Percentiles rank a stretch among this genome's conserved stretches.
These are phyloP conservation scores for Chytridium lagenaria DNA, from an alignment of 371 early-diverging fungal genomes.

Conservation along the genomic window DNA sequence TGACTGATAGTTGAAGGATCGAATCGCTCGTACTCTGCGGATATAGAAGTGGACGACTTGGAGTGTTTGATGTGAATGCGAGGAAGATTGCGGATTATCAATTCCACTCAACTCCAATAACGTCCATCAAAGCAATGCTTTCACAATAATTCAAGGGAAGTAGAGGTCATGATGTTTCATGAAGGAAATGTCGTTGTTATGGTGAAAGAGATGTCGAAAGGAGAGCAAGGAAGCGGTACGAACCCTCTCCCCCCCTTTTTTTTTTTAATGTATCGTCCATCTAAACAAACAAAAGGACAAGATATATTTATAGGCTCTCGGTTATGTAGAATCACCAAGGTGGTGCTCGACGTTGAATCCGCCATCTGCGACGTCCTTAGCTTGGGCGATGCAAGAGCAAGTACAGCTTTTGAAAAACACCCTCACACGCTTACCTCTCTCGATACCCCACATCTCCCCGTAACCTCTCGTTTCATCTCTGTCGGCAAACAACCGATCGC, in stretches of 20 bases:
- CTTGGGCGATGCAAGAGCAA: background rate
- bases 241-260: too few relatives aligned
- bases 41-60: too few relatives aligned
- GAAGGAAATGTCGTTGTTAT: background rate
- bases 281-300: too few relatives aligned
- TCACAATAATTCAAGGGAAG: background rate
- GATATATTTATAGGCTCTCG: background rate
- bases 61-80: too few relatives aligned
- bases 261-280: too few relatives aligned
- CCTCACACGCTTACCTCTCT: too few relatives aligned
- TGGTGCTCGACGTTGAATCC: background rate
- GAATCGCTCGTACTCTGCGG: too few relatives aligned
- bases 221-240: background rate
- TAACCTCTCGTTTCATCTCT: background rate
- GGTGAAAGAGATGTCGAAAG: background rate
- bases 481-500: background rate
- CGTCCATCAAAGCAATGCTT: background rate
- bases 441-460: too few relatives aligned
- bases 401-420: background rate
- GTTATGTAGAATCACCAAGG: background rate
- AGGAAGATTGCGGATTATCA: background rate
- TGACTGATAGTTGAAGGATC: too few relatives aligned
- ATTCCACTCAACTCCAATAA: background rate
- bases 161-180: background rate
- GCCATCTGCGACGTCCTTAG: background rate